Evolutionary conservation across 2,329 filamentous ascomycete species (phyloP).

Genomic region (Magnaporthales sp.): DNA sequence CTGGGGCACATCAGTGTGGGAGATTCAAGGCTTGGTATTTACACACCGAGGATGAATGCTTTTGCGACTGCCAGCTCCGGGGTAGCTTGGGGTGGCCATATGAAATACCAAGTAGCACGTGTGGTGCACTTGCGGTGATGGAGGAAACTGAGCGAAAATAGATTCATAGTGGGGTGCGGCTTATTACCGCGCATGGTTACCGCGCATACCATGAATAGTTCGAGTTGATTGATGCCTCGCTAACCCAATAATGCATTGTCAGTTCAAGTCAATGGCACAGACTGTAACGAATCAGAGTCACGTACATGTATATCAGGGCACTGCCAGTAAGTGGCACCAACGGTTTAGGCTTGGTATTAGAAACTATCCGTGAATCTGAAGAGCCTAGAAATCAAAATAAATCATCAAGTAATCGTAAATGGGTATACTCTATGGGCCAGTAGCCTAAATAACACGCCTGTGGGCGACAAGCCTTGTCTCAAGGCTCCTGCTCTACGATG

Average conservation of each 20-base stretch:
- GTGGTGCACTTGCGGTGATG: too few relatives aligned
- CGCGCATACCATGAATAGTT: too few relatives aligned
- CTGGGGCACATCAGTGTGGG: neutral
- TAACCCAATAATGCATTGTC: too few relatives aligned
- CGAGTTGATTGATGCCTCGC: too few relatives aligned
- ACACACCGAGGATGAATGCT: neutral
- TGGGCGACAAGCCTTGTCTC: neutral
- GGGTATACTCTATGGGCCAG: conserved; percentile 1
- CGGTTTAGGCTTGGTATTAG: neutral
- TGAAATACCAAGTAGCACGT: neutral
- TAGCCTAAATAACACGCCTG: neutral
- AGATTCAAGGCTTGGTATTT: neutral
- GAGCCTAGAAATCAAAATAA: neutral
- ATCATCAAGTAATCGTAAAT: neutral
- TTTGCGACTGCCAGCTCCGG: neutral
- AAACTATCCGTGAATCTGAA: neutral
- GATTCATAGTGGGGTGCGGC: too few relatives aligned
- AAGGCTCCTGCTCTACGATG: conserved; percentile 30
- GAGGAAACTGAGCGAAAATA: too few relatives aligned
- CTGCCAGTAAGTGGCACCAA: too few relatives aligned
- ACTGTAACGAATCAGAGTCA: too few relatives aligned
- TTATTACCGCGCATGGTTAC: too few relatives aligned
- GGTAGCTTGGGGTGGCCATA: neutral
- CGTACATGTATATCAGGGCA: too few relatives aligned
- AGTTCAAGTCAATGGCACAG: too few relatives aligned